Percentiles rank a stretch among this genome's conserved stretches.
Evolutionary conservation across 306 rosid species (phyloP).

Genomic region (Mucuna pruriens): DNA sequence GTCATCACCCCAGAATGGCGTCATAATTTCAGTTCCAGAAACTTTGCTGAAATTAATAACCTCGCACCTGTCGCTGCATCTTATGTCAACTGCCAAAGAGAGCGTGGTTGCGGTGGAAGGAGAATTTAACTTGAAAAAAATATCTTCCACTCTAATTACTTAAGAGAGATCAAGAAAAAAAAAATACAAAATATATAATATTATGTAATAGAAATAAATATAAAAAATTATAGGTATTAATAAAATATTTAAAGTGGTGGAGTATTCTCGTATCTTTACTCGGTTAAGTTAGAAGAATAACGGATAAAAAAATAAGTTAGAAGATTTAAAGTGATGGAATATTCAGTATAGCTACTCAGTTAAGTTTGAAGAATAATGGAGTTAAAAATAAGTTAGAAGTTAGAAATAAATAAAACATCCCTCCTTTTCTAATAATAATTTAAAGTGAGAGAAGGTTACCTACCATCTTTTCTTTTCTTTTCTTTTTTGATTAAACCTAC

Average conservation of each 20-base stretch:
- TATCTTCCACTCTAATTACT: too few relatives aligned
- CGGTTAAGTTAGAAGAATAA: not conserved
- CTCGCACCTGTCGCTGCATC: conserved; percentile 74
- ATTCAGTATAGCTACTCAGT: too few relatives aligned
- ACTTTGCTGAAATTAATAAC: conserved; percentile 71
- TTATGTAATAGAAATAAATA: too few relatives aligned
- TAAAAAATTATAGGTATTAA: too few relatives aligned
- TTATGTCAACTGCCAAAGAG: conserved; percentile 81
- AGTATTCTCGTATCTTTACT: too few relatives aligned
- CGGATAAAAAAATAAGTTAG: not conserved
- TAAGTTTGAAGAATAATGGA: not conserved
- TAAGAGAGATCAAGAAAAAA: not conserved
- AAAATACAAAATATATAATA: too few relatives aligned
- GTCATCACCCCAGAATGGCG: conserved; percentile 91
- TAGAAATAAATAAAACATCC: not conserved
- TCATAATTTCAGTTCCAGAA: conserved; percentile 74
- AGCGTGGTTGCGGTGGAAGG: conserved; percentile 84
- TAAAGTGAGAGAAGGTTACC: not conserved
- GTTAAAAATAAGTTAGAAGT: not conserved
- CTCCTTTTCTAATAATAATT: not conserved
- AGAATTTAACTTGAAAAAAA: too few relatives aligned
- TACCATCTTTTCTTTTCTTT: too few relatives aligned
- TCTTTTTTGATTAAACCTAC: too few relatives aligned
- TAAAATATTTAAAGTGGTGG: too few relatives aligned
- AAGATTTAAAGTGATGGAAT: too few relatives aligned